Evolutionary conservation across 805 yeast species (phyloP), one percentile per base, ranked within the genome.

Genomic region (Starmerella asiatica): DNA sequence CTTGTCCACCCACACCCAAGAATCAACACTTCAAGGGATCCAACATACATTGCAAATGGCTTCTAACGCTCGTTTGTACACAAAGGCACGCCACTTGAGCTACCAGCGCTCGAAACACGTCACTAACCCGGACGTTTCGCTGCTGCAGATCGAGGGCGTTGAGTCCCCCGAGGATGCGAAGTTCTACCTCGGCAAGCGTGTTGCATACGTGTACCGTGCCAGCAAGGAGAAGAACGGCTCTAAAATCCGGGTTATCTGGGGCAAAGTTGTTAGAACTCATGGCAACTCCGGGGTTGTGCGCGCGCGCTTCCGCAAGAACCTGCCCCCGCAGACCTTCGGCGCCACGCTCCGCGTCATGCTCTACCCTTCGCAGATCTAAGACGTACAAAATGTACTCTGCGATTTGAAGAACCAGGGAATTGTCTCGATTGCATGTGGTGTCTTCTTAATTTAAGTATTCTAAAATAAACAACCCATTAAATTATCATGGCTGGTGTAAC

Each of bases 171-270:
- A 82, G 67, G 98, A 88, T 54, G 96, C 98, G 61, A 80, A 83
- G 73, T 91, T 91, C 79, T 91, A 91, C 93, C 77, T 91, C 62
- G 98, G 98, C 74, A 91, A 91, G 84, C 83, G 94, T 70, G 79
- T 91, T 57, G 98, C 97, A 61, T 91, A 83, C 78, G 97, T 91
- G 61, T 91, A 91, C 96, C 83, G 93, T 73, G 94, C 94, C 66
- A 71, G 81, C 63, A 91, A 85, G 76, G 97, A 86, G 74, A 70
- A 86, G 65, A 82, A 94, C 79, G 97, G 97, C 69, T 73, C 97
- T 61, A 88, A 91, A 77, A 83, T 88, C 75, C 84, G 97, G 76
- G 96, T 91, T 63, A 85, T 91, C 75, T 91, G 98, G 98, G 98
- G 98, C 46, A 88, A 88, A 76, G 76, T 91, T 59, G 73, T 93